Evolutionary conservation across 345 rosid genomes (phyloP).

Genomic region (Stellera chamaejasme): DNA sequence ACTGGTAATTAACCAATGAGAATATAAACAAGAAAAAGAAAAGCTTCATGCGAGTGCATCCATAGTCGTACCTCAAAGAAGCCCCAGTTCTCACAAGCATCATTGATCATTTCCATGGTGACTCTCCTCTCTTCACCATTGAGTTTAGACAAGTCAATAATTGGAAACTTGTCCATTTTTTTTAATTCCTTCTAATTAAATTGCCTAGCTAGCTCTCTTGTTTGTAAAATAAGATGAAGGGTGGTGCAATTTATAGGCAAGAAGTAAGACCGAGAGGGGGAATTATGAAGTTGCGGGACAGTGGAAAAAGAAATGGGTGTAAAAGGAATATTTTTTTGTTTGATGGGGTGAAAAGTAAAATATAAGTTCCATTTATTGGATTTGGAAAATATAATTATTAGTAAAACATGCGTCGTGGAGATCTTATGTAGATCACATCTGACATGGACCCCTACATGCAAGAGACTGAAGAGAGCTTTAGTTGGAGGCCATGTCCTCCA

Average conservation of each 20-base stretch:
- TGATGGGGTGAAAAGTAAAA: background rate
- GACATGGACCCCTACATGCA: slow-evolving; percentile 19
- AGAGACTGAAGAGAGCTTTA: no score
- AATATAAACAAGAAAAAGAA: background rate
- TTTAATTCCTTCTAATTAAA: slow-evolving; percentile 3
- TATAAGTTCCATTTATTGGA: background rate
- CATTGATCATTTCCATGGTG: slow-evolving; percentile 51
- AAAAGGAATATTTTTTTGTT: background rate
- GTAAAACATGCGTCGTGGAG: slow-evolving; percentile 12
- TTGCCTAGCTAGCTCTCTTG: slow-evolving; percentile 16
- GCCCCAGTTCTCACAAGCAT: slow-evolving; percentile 83
- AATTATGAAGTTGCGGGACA: background rate
- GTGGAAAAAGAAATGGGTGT: background rate
- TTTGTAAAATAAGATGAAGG: slow-evolving; percentile 13
- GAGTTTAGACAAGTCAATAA: slow-evolving; percentile 53
- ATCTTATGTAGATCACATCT: slow-evolving; percentile 12
- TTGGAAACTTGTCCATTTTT: slow-evolving; percentile 34
- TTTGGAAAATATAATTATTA: background rate
- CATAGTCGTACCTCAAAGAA: slow-evolving; percentile 58
- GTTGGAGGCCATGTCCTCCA: no score
- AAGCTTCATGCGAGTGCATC: background rate
- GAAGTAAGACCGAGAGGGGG: background rate
- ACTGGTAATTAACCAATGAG: no score
- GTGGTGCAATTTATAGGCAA: slow-evolving; percentile 44
- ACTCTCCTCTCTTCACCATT: slow-evolving; percentile 48